A percentile compares a stretch with the other conserved stretches of the same genome.
These are phyloP conservation scores for Gossypium armourianum DNA, from an alignment of 441 rosid species.

Conservation along the genomic window DNA sequence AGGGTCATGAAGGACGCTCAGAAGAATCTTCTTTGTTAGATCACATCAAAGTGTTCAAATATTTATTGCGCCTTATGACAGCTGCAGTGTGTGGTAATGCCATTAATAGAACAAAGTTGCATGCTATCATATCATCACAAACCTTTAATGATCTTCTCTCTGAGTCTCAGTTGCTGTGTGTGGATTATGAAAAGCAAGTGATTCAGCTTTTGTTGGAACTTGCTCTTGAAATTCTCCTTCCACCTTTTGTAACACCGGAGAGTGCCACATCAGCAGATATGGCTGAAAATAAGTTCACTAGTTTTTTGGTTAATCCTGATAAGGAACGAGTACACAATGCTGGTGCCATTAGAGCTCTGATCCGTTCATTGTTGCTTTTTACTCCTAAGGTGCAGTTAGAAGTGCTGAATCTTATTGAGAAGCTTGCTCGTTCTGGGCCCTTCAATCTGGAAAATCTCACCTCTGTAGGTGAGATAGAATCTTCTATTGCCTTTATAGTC, in stretches of 20 bases:
- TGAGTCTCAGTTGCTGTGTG: slow-evolving; percentile 87
- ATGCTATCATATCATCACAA: slow-evolving; percentile 69
- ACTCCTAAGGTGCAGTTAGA: slow-evolving; percentile 93
- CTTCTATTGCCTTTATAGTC: neutral
- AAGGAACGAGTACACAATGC: slow-evolving; percentile 86
- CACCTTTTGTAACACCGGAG: slow-evolving; percentile 70
- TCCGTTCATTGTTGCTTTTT: slow-evolving; percentile 80
- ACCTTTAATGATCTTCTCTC: slow-evolving; percentile 84
- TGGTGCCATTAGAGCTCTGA: slow-evolving; percentile 74
- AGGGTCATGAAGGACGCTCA: slow-evolving; percentile 49
- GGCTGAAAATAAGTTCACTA: slow-evolving; percentile 38
- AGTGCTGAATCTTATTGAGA: slow-evolving; percentile 65
- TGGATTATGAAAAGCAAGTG: slow-evolving; percentile 92
- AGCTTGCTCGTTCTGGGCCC: slow-evolving; percentile 83
- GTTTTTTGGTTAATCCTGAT: slow-evolving; percentile 55
- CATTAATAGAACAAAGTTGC: slow-evolving; percentile 78
- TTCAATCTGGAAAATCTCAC: slow-evolving; percentile 95
- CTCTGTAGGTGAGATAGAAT: slow-evolving; percentile 62
- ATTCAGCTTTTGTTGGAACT: slow-evolving; percentile 83
- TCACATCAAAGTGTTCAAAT: slow-evolving; percentile 65
- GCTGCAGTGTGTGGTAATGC: slow-evolving; percentile 75
- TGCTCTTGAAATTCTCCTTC: slow-evolving; percentile 86
- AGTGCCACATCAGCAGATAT: slow-evolving; percentile 32
- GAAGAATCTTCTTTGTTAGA: slow-evolving; percentile 48
- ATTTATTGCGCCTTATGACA: slow-evolving; percentile 81